phyloP scores from a whole-genome alignment of 148 eudicot genomes.

The Cornus controversa region DNA sequence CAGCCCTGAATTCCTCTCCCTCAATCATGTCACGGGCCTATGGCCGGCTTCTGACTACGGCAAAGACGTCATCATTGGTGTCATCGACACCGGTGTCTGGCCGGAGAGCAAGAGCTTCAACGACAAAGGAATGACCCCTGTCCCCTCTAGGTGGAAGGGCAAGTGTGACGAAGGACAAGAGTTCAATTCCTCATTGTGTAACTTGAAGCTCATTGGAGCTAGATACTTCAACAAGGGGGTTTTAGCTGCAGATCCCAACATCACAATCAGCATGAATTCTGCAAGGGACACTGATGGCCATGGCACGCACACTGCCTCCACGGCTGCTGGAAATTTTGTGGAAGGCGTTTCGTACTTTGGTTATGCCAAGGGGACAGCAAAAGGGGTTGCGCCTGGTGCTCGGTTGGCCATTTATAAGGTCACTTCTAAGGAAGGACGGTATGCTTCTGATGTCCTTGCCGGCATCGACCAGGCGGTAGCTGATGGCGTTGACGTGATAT shows the following conservation, averaged over 20 bases:
- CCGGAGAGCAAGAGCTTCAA: constrained; percentile 55
- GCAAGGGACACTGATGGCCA: constrained; percentile 50
- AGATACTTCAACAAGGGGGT: constrained; percentile 46
- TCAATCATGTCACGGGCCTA: constrained; percentile 34
- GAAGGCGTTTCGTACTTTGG: constrained; percentile 23
- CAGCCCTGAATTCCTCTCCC: constrained; percentile 44
- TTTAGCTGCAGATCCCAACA: constrained; percentile 25
- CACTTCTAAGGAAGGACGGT: constrained; percentile 15
- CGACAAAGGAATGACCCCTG: constrained; percentile 38
- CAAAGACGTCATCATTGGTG: too few relatives aligned
- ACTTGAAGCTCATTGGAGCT: constrained; percentile 46
- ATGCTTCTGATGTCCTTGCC: constrained; percentile 24
- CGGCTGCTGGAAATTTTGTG: constrained; percentile 39
- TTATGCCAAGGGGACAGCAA: constrained; percentile 25
- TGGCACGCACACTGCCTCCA: constrained; percentile 52
- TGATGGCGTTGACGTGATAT: constrained; percentile 38
- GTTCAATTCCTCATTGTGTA: constrained; percentile 47
- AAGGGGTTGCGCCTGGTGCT: constrained; percentile 38
- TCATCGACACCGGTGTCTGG: constrained; percentile 53
- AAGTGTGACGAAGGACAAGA: constrained; percentile 38
- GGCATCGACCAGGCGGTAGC: constrained; percentile 31
- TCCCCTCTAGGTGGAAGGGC: constrained; percentile 47
- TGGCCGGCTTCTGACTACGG: constrained; percentile 34
- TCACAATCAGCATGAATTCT: constrained; percentile 23
- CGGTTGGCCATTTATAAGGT: constrained; percentile 34